phyloP scores from a whole-genome alignment of 2,329 filamentous ascomycete genomes.

The Penicillium sp. region DNA sequence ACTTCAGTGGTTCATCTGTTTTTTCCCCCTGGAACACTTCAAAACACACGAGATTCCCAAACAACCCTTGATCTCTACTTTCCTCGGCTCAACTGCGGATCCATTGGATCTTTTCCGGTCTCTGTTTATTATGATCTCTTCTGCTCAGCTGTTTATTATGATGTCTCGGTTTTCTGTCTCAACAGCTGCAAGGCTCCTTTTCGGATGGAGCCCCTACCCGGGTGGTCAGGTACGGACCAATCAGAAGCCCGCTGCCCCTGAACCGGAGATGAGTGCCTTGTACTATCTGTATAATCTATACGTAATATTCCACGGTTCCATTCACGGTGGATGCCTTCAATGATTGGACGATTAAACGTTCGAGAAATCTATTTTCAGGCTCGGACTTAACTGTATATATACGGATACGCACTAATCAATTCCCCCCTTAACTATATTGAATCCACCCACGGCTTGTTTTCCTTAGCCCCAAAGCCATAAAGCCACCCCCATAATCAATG shows the following conservation, averaged over 20 bases:
- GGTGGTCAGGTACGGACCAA: slow-evolving; percentile 16
- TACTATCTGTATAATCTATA: not conserved
- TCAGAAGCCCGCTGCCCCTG: slow-evolving; percentile 20
- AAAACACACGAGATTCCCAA: no score
- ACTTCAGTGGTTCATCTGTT: not conserved
- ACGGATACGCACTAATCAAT: not conserved
- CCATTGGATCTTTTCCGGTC: not conserved
- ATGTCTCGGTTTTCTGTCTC: not conserved
- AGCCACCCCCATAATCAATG: not conserved
- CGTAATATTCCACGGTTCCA: slow-evolving; percentile 33
- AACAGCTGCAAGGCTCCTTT: slow-evolving; percentile 1
- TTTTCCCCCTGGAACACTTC: not conserved
- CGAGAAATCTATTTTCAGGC: not conserved
- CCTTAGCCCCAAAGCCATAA: not conserved
- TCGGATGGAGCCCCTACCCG: slow-evolving; percentile 7
- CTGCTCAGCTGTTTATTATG: not conserved
- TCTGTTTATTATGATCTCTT: not conserved
- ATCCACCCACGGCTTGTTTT: not conserved
- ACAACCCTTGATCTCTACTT: no score
- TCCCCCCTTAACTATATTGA: not conserved
- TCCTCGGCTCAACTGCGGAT: not conserved
- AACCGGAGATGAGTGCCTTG: slow-evolving; percentile 16
- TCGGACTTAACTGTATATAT: not conserved
- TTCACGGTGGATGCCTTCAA: slow-evolving; percentile 52
- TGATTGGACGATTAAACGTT: not conserved